Evolutionary conservation across 2,329 filamentous ascomycete genomes (phyloP), one percentile per base, ranked within the genome.

Genomic region (Trichoderma semiorbis): DNA sequence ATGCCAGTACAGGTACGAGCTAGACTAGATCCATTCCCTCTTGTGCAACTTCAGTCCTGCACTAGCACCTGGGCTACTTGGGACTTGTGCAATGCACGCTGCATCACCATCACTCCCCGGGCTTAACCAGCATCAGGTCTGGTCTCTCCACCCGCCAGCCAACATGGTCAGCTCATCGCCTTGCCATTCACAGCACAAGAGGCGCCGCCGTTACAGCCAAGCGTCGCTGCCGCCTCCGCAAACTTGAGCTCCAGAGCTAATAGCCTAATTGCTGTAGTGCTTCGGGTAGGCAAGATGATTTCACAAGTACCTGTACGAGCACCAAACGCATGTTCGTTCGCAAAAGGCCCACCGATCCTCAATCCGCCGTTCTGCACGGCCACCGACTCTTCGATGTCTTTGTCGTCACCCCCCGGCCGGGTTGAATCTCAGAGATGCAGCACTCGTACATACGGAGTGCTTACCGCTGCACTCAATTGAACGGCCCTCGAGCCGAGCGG

Each of bases 371-470:
- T 5, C 69, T 71, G 62, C 53, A 66, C 39, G 69, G 61, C 69
- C 69, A 71, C 69, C 69, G 69, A 71, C 69, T 60, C 53, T 71
- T 67, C n/a, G 55, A 34, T 39, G 50, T 26, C 62, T 61, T 36
- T 34, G 30, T 21, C 39, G 6, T 12, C 26, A 3, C 62, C 39
- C 43, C 26, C 61, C 39, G 24, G 36, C 14, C 26, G 11, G 21
- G 18, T 43, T 71, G 36, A 47, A 43, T 28, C 43, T 30, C 53
- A 50, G 36, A 58, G 43, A 50, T 50, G n/a, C n/a, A 12, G n/a
- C 26, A 50, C 43, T 50, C 57, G 36, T 57, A 36, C 32, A 34
- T 34, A 61, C 18, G 26, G 43, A 47, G 18, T 32, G 10, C 55
- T 32, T 60, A 60, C 55, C 55, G 43, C 68, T 28, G 55, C 53